Conservation (phyloP, 139 green algal species). For the Coccomyxa sp. region DNA sequence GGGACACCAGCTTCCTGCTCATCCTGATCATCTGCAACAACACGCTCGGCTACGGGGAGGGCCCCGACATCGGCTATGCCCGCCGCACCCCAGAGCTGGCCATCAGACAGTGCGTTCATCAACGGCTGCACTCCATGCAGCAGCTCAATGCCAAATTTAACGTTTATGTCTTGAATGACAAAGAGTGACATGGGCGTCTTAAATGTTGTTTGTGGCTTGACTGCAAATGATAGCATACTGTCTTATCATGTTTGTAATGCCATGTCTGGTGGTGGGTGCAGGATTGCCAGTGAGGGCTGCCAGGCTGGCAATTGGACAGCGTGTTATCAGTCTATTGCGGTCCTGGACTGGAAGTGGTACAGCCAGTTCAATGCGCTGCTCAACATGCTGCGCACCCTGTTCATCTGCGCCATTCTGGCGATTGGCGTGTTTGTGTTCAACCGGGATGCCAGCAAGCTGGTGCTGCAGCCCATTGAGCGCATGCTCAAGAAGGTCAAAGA, state of each 20-base stretch:
- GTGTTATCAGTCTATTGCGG: conserved; percentile 24
- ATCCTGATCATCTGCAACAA: conserved; percentile 49
- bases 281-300: neutral
- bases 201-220: too few relatives aligned
- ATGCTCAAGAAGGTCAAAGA: conserved; percentile 79
- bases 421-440: conserved; percentile 75
- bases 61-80: neutral
- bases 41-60: conserved; percentile 21
- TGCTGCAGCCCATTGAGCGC: conserved; percentile 86
- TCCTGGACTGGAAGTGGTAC: conserved; percentile 67
- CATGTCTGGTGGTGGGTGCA: neutral
- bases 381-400: conserved; percentile 78
- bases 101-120: neutral
- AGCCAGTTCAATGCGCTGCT: conserved; percentile 63
- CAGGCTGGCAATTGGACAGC: neutral
- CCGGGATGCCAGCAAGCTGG: conserved; percentile 73
- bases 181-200: too few relatives aligned
- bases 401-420: conserved; percentile 79
- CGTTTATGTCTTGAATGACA: too few relatives aligned
- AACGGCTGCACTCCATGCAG: neutral
- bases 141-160: neutral
- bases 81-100: conserved; percentile 35
- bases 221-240: too few relatives aligned
- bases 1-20: conserved; percentile 36
- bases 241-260: too few relatives aligned